These are phyloP conservation scores for Vigna nakashimae DNA, from an alignment of 306 rosid species.

Conservation along the genomic window DNA sequence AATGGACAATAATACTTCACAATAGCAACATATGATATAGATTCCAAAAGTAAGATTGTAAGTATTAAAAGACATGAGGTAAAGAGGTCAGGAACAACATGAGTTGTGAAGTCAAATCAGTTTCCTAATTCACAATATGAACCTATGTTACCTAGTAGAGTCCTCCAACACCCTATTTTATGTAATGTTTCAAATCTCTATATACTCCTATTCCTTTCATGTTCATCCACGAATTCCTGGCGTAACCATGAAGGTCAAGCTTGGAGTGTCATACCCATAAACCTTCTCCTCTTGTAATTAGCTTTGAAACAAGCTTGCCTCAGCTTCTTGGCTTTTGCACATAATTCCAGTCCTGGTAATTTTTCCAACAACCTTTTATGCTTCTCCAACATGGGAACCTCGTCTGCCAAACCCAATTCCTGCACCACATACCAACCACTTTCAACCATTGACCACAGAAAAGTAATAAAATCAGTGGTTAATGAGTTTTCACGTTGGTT, in stretches of 20 bases:
- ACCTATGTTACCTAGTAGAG: background rate
- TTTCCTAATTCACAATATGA: slow-evolving; percentile 24
- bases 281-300: slow-evolving; percentile 64
- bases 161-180: background rate
- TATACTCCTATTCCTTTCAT: background rate
- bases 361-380: slow-evolving; percentile 56
- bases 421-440: slow-evolving; percentile 40
- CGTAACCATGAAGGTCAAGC: slow-evolving; percentile 5
- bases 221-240: background rate
- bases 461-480: background rate
- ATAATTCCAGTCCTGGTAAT: slow-evolving; percentile 64
- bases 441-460: background rate
- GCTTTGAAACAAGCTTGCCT: slow-evolving; percentile 84
- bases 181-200: background rate
- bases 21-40: background rate
- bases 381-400: slow-evolving; percentile 66
- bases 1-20: background rate
- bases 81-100: background rate
- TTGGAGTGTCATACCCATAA: slow-evolving; percentile 14
- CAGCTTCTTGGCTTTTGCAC: slow-evolving; percentile 63
- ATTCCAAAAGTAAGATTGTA: slow-evolving; percentile 13
- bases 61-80: background rate
- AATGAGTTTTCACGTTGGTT: background rate
- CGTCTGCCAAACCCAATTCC: slow-evolving; percentile 69
- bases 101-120: slow-evolving; percentile 6